phyloP scores from a whole-genome alignment of 257 asterid genomes.

The Apocynum venetum region DNA sequence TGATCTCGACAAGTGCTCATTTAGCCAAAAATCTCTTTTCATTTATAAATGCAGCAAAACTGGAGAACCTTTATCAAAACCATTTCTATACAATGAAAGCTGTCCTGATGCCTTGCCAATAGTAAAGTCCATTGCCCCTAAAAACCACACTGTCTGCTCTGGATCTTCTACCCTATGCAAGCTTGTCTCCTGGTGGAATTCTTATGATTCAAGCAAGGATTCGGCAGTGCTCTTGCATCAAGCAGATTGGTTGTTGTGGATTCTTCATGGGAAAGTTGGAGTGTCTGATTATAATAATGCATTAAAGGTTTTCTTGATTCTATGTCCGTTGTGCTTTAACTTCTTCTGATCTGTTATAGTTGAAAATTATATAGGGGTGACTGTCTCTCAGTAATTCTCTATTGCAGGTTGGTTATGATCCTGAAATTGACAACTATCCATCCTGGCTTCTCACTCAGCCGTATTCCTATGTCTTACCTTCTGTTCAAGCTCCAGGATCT shows the following conservation, averaged over 20 bases:
- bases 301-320: conserved; percentile 50
- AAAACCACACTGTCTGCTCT: conserved; percentile 83
- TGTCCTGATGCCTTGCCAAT: conserved; percentile 67
- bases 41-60: conserved; percentile 41
- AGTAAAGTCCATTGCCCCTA: conserved; percentile 77
- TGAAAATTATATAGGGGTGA: background rate
- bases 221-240: conserved; percentile 76
- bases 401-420: conserved; percentile 84
- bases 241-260: conserved; percentile 92
- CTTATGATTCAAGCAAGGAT: conserved; percentile 36
- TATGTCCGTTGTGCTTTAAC: background rate
- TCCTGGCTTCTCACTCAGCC: conserved; percentile 76
- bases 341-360: background rate
- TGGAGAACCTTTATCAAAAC: conserved; percentile 63
- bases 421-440: conserved; percentile 75
- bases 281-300: conserved; percentile 90
- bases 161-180: conserved; percentile 88
- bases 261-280: conserved; percentile 87
- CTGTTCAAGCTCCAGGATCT: conserved; percentile 82
- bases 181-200: conserved; percentile 86
- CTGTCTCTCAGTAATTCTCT: background rate
- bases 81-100: conserved; percentile 75
- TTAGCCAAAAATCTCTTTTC: background rate
- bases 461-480: conserved; percentile 57
- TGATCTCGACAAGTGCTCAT: background rate